A percentile compares a stretch with the other conserved stretches of the same genome.
Evolutionary conservation across 225 moss, liverwort and hornwort genomes (phyloP).

Genomic region (Takakia lepidozioides): DNA sequence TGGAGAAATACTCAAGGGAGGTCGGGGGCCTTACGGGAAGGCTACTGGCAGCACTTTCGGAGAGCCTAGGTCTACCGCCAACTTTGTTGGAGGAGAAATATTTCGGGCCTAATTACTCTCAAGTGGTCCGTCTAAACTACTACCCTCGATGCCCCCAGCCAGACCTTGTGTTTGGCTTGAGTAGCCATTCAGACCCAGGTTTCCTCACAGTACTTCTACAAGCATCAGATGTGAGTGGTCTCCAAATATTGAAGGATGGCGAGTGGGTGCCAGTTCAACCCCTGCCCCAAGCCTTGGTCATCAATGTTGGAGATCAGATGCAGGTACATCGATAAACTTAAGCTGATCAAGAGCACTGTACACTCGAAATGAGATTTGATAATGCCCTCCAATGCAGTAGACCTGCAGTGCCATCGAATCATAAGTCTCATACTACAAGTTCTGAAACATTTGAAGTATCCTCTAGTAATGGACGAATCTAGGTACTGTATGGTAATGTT

Average conservation of each 20-base stretch:
- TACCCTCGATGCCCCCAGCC: slow-evolving; percentile 37
- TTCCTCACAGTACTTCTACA: slow-evolving; percentile 43
- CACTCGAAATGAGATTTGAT: no score
- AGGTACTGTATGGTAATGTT: no score
- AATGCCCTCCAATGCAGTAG: no score
- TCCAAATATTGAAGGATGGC: slow-evolving; percentile 40
- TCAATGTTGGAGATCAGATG: slow-evolving; percentile 60
- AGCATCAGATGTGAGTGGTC: slow-evolving; percentile 32
- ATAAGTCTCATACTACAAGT: not conserved
- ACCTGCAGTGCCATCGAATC: not conserved
- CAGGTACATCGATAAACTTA: slow-evolving; percentile 29
- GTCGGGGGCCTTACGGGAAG: slow-evolving; percentile 5
- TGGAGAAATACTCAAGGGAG: slow-evolving; percentile 9
- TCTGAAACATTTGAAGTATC: not conserved
- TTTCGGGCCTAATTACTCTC: slow-evolving; percentile 1
- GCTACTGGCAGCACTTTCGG: slow-evolving; percentile 7
- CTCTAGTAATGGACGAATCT: not conserved
- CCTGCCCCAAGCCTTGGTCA: slow-evolving; percentile 37
- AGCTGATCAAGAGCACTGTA: not conserved
- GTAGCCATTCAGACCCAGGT: slow-evolving; percentile 55
- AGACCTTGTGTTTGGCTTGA: slow-evolving; percentile 28
- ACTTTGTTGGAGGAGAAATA: slow-evolving; percentile 7
- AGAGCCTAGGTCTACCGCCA: slow-evolving; percentile 12
- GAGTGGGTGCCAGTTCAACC: slow-evolving; percentile 46
- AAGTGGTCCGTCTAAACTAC: slow-evolving; percentile 26